Evolutionary conservation across 2,329 filamentous ascomycete species (phyloP).

Genomic region (Paracamarosporium sp.): DNA sequence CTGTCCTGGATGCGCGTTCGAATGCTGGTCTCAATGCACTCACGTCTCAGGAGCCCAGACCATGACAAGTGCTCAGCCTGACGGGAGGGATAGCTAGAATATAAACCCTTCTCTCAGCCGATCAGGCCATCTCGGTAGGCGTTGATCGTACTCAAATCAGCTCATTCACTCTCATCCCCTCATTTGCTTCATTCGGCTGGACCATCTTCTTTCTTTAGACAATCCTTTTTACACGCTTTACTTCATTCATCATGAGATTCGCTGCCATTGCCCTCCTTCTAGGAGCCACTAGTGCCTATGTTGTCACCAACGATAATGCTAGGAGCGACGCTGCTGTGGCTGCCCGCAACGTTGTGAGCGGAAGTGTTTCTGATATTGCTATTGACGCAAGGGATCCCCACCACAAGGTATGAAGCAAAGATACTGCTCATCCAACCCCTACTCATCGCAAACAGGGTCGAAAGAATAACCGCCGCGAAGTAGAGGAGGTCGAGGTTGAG

Average conservation of each 20-base stretch:
- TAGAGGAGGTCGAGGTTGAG: constrained; percentile 9
- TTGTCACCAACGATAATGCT: constrained; percentile 32
- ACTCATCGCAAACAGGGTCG: neutral
- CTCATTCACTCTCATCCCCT: constrained; percentile 35
- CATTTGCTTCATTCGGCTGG: constrained; percentile 36
- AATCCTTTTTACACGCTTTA: constrained; percentile 12
- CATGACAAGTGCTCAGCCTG: constrained; percentile 5
- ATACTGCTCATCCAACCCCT: neutral
- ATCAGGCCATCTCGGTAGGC: constrained; percentile 27
- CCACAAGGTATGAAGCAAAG: neutral
- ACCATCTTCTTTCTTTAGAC: constrained; percentile 27
- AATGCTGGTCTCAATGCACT: constrained; percentile 14
- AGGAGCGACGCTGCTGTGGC: constrained; percentile 28
- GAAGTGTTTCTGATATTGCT: neutral
- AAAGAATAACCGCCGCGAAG: constrained; percentile 2
- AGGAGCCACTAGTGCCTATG: constrained; percentile 39
- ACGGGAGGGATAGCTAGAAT: constrained; percentile 17
- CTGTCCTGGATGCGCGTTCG: constrained; percentile 1
- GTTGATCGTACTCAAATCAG: constrained; percentile 43
- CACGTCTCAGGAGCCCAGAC: constrained; percentile 14
- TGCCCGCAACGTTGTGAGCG: constrained; percentile 35
- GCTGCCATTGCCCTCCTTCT: constrained; percentile 37
- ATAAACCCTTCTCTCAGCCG: constrained; percentile 34
- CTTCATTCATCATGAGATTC: constrained; percentile 39
- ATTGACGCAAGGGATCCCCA: constrained; percentile 10